Evolutionary conservation across 306 rosid genomes (phyloP), one percentile per base, ranked within the genome.

Genomic region (Medicago arabica): DNA sequence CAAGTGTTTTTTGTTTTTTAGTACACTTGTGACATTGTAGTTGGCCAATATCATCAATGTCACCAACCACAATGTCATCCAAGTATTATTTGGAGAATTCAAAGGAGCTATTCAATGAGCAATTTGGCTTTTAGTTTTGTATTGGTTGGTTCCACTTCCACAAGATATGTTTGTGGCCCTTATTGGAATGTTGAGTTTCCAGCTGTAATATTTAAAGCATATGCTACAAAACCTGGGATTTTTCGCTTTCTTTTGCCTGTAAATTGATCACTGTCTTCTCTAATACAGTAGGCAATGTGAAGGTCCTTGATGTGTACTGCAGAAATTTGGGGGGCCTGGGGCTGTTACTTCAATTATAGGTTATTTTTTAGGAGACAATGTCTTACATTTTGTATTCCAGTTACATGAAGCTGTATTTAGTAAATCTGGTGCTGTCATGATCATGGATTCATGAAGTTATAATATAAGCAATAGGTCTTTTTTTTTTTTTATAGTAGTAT

Each of bases 131-230:
- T 13, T 55, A 19, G 61, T 19, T 11, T 28, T 25, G 65, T 23
- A 59, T 59, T 14, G 41, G 10, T 15, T 61, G 67, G 21, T 61
- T 61, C 40, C 65, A 59, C 7, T 61, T 61, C 40, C 65, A 59
- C 7, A 25, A 58, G 38, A 58, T 58, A 60, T 58, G 31, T 28
- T 28, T 28, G 34, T 58, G 64, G 15, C n/a, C n/a, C 64, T 23
- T 58, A 1, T 62, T 34, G 50, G 15, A 64, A 64, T 41, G 50
- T 39, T 39, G 15, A 5, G 50, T 64, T 64, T 38, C 49, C 28
- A 38, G 69, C 69, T 64, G 50, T 64, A 2, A 25, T 16, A 16
- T 64, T 64, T 38, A 17, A 38, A n/a, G 23, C 21, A 34, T 31
- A 62, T 58, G 2, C 39, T 5, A 23, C 4, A 14, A 16, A 12